Conservation (phyloP, 2,329 filamentous ascomycete genomes). For the Aspergillus proliferans region DNA sequence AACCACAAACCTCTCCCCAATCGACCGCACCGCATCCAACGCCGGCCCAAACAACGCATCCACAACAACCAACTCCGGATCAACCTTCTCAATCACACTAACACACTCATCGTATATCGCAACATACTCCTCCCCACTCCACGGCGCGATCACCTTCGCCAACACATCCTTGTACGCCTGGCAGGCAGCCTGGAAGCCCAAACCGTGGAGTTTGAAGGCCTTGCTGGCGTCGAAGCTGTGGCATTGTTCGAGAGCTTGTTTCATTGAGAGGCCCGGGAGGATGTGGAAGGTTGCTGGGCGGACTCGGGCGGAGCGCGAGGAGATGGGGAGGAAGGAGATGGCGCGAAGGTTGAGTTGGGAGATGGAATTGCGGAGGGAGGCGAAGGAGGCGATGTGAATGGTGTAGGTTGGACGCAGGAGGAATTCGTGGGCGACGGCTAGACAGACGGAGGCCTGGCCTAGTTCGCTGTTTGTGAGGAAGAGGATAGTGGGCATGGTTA, state of each 20-base stretch:
- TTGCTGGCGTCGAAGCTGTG: neutral
- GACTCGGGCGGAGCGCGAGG: neutral
- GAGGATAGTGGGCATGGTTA: slow-evolving; percentile 22
- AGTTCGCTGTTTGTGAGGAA: slow-evolving; percentile 38
- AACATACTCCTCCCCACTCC: slow-evolving; percentile 32
- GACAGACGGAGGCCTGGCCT: slow-evolving; percentile 38
- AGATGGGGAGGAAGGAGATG: neutral
- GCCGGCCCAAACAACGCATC: slow-evolving; percentile 37
- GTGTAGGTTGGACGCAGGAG: slow-evolving; percentile 26
- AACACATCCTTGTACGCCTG: slow-evolving; percentile 14
- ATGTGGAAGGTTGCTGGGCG: slow-evolving; percentile 18
- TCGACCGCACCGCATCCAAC: slow-evolving; percentile 33
- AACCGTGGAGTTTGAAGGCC: slow-evolving; percentile 7
- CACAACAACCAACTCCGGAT: slow-evolving; percentile 33
- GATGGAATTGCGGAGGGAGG: slow-evolving; percentile 21
- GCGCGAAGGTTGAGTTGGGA: slow-evolving; percentile 12
- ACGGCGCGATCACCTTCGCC: slow-evolving; percentile 15
- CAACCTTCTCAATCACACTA: slow-evolving; percentile 27
- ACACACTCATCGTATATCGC: slow-evolving; percentile 29
- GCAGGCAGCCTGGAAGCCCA: slow-evolving; percentile 25
- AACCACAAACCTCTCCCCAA: slow-evolving; percentile 27
- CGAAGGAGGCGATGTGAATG: slow-evolving; percentile 39
- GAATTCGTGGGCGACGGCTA: slow-evolving; percentile 35
- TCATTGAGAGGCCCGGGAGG: slow-evolving; percentile 16
- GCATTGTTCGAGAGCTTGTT: slow-evolving; percentile 7